Conservation (phyloP, 2,329 filamentous ascomycete species). For the Acrocalymma vagum region DNA sequence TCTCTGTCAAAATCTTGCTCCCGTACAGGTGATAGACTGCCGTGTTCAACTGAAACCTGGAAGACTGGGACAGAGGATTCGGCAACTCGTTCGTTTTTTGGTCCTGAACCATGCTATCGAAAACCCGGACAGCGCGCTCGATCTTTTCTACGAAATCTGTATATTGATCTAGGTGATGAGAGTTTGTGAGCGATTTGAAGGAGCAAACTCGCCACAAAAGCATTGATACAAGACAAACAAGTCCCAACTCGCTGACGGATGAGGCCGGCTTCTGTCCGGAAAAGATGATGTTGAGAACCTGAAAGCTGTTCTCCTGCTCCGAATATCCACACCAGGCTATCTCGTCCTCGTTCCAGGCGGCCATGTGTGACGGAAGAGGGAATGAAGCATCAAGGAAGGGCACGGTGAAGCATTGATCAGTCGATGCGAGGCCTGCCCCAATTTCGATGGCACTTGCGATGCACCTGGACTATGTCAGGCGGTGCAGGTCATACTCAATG, state of each 20-base stretch:
- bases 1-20: constrained; percentile 2
- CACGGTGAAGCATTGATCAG: constrained; percentile 2
- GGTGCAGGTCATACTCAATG: neutral
- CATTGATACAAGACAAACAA: constrained; percentile 1
- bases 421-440: constrained; percentile 2
- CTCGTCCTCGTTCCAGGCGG: constrained; percentile 1
- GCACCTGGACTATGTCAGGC: neutral
- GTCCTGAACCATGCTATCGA: neutral
- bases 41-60: neutral
- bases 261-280: constrained; percentile 2
- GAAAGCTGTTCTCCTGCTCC: neutral
- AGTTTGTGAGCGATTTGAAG: constrained; percentile 1
- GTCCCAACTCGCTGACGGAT: constrained; percentile 3
- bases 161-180: neutral
- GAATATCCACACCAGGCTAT: neutral
- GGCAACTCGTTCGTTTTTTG: neutral
- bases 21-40: constrained; percentile 6
- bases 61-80: neutral
- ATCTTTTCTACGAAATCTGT: neutral
- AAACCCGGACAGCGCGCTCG: neutral
- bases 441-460: constrained; percentile 3
- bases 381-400: constrained; percentile 3
- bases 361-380: constrained; percentile 1
- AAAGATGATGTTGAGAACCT: neutral
- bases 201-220: constrained; percentile 6